Evolutionary conservation across 2,329 filamentous ascomycete genomes (phyloP).

Genomic region (Colletotrichum musicola): DNA sequence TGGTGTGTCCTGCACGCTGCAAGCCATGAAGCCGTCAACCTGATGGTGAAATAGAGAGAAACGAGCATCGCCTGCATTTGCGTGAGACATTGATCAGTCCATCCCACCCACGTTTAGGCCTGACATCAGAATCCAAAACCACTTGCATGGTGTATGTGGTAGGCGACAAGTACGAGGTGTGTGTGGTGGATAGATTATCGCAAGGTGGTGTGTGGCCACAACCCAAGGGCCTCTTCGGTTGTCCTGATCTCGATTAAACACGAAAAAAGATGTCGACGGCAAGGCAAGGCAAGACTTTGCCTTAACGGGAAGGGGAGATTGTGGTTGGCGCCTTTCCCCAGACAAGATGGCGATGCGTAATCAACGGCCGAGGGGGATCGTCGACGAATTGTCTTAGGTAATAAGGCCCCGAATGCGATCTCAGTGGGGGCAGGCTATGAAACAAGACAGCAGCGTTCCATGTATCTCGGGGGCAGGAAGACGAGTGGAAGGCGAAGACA

Average conservation of each 20-base stretch:
- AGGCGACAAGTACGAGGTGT: slow-evolving; percentile 24
- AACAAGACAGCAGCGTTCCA: slow-evolving; percentile 4
- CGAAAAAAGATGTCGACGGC: slow-evolving; percentile 8
- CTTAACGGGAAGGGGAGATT: slow-evolving; percentile 23
- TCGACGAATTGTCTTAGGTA: slow-evolving; percentile 1
- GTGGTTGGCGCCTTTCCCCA: slow-evolving; percentile 6
- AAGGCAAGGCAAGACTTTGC: slow-evolving; percentile 16
- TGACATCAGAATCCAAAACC: slow-evolving; percentile 39
- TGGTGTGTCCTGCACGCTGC: slow-evolving; percentile 33
- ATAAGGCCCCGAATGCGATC: background rate
- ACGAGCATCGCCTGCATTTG: slow-evolving; percentile 30
- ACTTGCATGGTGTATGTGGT: slow-evolving; percentile 30
- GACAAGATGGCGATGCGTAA: slow-evolving; percentile 21
- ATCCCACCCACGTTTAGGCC: slow-evolving; percentile 26
- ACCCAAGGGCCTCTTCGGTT: slow-evolving; percentile 6
- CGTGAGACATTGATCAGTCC: slow-evolving; percentile 30
- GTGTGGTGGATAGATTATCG: slow-evolving; percentile 22
- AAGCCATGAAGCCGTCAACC: slow-evolving; percentile 35
- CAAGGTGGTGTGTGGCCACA: slow-evolving; percentile 29
- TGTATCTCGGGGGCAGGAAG: background rate
- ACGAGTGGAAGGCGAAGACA: slow-evolving; percentile 5
- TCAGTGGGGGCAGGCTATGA: slow-evolving; percentile 4
- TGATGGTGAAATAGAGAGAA: background rate
- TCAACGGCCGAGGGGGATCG: slow-evolving; percentile 4
- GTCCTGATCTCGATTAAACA: slow-evolving; percentile 37